Conservation (phyloP, 768 basidiomycete genomes). For the Scleroderma bovista region DNA sequence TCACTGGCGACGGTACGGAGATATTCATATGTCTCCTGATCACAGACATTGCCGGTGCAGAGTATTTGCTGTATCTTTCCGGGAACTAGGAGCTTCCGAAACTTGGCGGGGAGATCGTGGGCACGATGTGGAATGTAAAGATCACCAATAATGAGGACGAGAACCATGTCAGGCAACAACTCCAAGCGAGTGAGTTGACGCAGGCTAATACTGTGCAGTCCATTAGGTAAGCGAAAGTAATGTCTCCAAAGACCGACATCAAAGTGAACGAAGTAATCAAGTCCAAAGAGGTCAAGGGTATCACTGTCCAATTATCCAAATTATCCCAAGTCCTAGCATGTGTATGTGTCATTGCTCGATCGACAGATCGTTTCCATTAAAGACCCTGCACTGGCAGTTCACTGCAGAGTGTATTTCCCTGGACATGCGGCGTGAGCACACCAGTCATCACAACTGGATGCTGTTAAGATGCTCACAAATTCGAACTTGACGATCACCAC, state of each 20-base stretch:
- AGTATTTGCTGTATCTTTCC: conserved; percentile 98
- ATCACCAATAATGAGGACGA: conserved; percentile 96
- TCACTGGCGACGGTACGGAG: conserved; percentile 91
- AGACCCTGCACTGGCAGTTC: conserved; percentile 3
- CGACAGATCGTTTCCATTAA: not conserved
- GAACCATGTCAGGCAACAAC: conserved; percentile 40
- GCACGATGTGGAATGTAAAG: conserved; percentile 89
- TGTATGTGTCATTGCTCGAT: no score
- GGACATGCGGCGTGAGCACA: conserved; percentile 5
- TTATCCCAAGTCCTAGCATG: not conserved
- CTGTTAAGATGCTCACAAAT: conserved; percentile 31
- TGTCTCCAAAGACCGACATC: no score
- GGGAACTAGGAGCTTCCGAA: conserved; percentile 92
- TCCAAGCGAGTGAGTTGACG: not conserved
- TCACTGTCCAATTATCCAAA: not conserved
- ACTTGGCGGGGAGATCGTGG: conserved; percentile 92
- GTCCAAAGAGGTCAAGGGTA: not conserved
- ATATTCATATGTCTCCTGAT: conserved; percentile 97
- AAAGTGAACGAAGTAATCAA: conserved; percentile 1
- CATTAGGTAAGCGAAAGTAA: conserved; percentile 21
- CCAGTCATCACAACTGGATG: conserved; percentile 8
- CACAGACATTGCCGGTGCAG: conserved; percentile 96
- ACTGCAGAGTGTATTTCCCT: conserved; percentile 26
- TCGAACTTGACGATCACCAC: conserved; percentile 32
- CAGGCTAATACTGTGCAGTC: not conserved